Evolutionary conservation across 306 rosid species (phyloP).

Genomic region (Nissolia schottii): DNA sequence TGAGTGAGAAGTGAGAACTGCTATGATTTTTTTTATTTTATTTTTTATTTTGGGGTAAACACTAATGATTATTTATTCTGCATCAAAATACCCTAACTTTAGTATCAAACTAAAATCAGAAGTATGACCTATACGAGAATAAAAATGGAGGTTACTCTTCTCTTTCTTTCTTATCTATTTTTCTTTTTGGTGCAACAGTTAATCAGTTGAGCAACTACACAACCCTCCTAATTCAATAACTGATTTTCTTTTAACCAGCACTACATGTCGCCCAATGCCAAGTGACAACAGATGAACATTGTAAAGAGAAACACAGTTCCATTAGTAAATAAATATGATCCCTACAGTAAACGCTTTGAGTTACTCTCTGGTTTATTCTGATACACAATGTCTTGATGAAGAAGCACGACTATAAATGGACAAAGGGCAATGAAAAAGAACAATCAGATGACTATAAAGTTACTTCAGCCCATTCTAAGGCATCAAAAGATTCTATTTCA

Average conservation of each 20-base stretch:
- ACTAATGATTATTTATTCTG: neutral
- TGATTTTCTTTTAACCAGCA: neutral
- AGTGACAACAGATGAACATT: neutral
- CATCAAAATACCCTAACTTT: no score
- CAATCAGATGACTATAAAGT: neutral
- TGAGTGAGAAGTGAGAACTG: neutral
- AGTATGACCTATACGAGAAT: no score
- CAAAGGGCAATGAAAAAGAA: neutral
- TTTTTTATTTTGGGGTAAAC: no score
- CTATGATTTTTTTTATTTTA: neutral
- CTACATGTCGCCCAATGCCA: neutral
- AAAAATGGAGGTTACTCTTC: no score
- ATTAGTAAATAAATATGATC: constrained; percentile 9
- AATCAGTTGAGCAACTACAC: no score
- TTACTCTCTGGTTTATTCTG: neutral
- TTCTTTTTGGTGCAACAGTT: no score
- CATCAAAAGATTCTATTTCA: neutral
- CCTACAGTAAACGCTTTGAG: neutral
- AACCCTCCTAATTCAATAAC: no score
- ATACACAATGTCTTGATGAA: neutral
- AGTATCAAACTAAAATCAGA: no score
- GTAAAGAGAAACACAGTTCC: neutral
- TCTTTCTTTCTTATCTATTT: no score
- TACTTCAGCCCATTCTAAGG: neutral
- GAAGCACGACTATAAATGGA: no score